These are phyloP conservation scores for Aspergillus clavatus DNA, from an alignment of 2,329 filamentous ascomycete species.

Conservation along the genomic window DNA sequence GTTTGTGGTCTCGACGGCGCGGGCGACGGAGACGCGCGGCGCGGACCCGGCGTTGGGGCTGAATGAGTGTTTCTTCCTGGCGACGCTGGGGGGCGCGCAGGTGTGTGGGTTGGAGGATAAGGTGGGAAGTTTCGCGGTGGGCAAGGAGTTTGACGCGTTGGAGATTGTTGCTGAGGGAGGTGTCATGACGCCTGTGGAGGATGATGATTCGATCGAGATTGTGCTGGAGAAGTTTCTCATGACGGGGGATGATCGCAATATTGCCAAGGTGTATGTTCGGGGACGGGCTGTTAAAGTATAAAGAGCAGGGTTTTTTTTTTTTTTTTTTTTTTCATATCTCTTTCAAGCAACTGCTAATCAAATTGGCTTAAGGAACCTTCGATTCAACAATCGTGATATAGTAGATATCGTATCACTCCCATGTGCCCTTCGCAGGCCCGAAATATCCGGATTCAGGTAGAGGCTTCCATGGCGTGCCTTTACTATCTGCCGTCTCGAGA, in stretches of 20 bases:
- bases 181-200: constrained; percentile 52
- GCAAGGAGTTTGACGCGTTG: constrained; percentile 60
- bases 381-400: no score
- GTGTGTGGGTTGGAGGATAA: constrained; percentile 52
- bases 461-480: constrained; percentile 32
- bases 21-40: constrained; percentile 29
- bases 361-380: no score
- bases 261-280: constrained; percentile 51
- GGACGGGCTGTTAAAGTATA: constrained; percentile 38
- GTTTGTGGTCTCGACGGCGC: constrained; percentile 46
- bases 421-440: constrained; percentile 24
- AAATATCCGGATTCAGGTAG: constrained; percentile 28
- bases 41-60: constrained; percentile 46
- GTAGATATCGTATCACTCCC: constrained; percentile 17
- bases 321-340: no score
- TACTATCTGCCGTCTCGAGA: constrained; percentile 38
- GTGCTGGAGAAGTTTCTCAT: constrained; percentile 62
- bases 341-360: no score
- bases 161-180: constrained; percentile 44
- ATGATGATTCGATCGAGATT: constrained; percentile 42
- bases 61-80: constrained; percentile 55
- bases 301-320: no score
- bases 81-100: constrained; percentile 57
- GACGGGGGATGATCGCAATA: constrained; percentile 62
- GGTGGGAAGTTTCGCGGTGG: constrained; percentile 54